These are phyloP conservation scores for Zizania palustris DNA, from an alignment of 202 grass and related monocot genomes.

Conservation along the genomic window DNA sequence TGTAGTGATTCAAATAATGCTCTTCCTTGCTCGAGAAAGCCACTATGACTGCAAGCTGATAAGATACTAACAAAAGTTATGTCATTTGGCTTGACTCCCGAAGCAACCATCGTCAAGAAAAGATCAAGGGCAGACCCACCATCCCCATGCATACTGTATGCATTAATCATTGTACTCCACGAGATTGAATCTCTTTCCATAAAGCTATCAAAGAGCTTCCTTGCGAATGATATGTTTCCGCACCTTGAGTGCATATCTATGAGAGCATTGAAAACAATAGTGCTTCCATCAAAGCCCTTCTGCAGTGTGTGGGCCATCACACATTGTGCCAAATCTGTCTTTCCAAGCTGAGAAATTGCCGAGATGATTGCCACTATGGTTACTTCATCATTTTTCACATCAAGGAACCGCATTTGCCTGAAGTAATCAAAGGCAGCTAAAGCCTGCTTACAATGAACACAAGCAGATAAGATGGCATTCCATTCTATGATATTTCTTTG, in stretches of 20 bases:
- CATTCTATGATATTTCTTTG: constrained; percentile 58
- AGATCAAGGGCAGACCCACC: constrained; percentile 53
- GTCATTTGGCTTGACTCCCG: constrained; percentile 60
- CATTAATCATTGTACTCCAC: constrained; percentile 79
- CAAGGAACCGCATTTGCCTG: constrained; percentile 46
- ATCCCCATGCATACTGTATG: constrained; percentile 65
- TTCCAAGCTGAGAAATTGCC: constrained; percentile 60
- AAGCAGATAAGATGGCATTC: constrained; percentile 66
- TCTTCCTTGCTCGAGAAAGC: constrained; percentile 58
- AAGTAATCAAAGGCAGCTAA: constrained; percentile 52
- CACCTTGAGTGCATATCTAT: constrained; percentile 66
- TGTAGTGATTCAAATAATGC: constrained; percentile 61
- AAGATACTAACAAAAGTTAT: constrained; percentile 68
- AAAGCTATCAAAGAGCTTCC: constrained; percentile 55
- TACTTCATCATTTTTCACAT: constrained; percentile 51
- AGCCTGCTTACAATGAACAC: constrained; percentile 61
- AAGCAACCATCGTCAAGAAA: constrained; percentile 60
- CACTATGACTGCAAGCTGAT: constrained; percentile 71
- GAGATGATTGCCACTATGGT: constrained; percentile 63
- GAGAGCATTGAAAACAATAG: constrained; percentile 56
- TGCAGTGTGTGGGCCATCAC: constrained; percentile 47
- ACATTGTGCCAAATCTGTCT: constrained; percentile 50
- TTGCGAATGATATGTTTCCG: constrained; percentile 57
- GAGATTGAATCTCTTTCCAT: constrained; percentile 59
- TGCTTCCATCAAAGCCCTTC: constrained; percentile 43